These are phyloP conservation scores for Moricandia moricandioides DNA, from an alignment of 345 rosid genomes.

Conservation along the genomic window DNA sequence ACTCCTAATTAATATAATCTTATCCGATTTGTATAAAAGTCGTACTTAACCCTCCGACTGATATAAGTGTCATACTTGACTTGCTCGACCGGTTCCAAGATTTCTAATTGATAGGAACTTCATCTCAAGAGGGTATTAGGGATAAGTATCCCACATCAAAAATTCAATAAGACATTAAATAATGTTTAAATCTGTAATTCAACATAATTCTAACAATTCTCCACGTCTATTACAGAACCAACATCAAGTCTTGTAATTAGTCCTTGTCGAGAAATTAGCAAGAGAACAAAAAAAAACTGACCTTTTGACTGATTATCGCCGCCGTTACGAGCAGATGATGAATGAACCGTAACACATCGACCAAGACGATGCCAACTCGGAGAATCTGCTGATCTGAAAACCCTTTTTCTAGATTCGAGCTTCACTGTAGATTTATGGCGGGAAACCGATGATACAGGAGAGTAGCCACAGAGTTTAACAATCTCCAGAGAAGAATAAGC, in stretches of 20 bases:
- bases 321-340: conserved; percentile 55
- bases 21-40: no score
- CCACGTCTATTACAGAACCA: neutral
- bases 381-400: conserved; percentile 31
- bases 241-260: neutral
- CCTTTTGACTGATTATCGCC: conserved; percentile 63
- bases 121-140: no score
- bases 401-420: conserved; percentile 36
- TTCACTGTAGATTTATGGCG: conserved; percentile 44
- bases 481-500: conserved; percentile 34
- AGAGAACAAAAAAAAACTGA: conserved; percentile 27
- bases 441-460: conserved; percentile 53
- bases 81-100: no score
- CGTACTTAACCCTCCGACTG: no score
- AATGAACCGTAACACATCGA: conserved; percentile 41
- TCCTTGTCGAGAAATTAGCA: neutral
- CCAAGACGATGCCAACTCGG: conserved; percentile 16
- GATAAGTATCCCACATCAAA: no score
- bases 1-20: no score
- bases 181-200: no score
- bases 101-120: no score
- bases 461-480: conserved; percentile 42
- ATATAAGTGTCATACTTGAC: no score
- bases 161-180: no score
- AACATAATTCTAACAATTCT: no score